Conservation (phyloP, 2,329 filamentous ascomycete species). For the Meredithiella fracta region DNA sequence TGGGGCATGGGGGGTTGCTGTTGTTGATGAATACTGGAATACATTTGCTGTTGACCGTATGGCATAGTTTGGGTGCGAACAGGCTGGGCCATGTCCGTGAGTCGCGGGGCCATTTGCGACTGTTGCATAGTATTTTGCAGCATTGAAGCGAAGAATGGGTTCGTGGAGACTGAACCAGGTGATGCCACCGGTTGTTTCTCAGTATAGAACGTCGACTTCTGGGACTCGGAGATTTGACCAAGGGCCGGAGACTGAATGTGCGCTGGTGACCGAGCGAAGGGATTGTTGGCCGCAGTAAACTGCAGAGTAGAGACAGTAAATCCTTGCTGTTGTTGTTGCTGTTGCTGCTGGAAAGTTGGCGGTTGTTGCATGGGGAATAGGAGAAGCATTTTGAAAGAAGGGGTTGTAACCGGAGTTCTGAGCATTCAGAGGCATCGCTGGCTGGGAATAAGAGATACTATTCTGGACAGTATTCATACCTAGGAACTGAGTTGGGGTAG, state of each 20-base stretch:
- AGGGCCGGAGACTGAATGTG: conserved; percentile 32
- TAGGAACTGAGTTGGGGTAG: conserved; percentile 34
- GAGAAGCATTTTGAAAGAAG: conserved; percentile 6
- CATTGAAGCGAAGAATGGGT: conserved; percentile 24
- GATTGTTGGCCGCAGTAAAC: conserved; percentile 28
- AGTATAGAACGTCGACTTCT: conserved; percentile 27
- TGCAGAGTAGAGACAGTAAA: conserved; percentile 27
- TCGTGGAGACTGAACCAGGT: conserved; percentile 15
- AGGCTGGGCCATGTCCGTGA: conserved; percentile 13
- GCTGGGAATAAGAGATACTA: conserved; percentile 14
- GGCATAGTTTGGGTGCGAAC: conserved; percentile 5
- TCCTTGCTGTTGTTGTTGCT: conserved; percentile 24
- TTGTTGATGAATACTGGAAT: neutral
- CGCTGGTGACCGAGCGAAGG: conserved; percentile 33
- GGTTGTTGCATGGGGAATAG: neutral
- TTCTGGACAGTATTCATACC: conserved; percentile 18
- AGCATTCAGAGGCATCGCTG: conserved; percentile 7
- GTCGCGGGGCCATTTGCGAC: conserved; percentile 15
- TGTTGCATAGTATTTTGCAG: conserved; percentile 16
- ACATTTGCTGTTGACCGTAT: conserved; percentile 16
- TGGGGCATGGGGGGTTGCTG: neutral
- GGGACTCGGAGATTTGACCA: conserved; percentile 35
- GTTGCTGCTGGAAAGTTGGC: conserved; percentile 16
- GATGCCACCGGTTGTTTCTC: conserved; percentile 7
- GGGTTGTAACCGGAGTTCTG: conserved; percentile 13